Evolutionary conservation across 2,329 filamentous ascomycete species (phyloP), one percentile per base, ranked within the genome.

Genomic region (Dactylonectria macrodidyma): DNA sequence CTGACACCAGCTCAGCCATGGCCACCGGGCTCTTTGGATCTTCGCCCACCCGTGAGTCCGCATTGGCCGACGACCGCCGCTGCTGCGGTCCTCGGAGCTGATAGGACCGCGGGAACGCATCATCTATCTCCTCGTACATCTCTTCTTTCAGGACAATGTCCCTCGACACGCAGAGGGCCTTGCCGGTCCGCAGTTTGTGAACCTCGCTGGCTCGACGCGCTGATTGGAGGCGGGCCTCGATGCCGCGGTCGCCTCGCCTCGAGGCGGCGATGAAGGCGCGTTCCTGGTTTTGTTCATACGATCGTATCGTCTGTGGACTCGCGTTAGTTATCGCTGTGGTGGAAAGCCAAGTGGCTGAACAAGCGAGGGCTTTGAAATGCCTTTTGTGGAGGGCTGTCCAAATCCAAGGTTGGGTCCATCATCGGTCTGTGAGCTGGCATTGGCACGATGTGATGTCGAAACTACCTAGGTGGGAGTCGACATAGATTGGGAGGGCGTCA

Each of bases 41-140:
- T 5, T 83, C 80, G 38, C 89, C 88, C 3, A 92, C 81, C 44
- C 89, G 84, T 33, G 87, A 84, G 76, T 92, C 92, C 78, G 92
- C 87, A 67, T 90, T 87, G 34, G 85, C 79, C 1, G 89, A 90
- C n/a, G 83, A 83, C 2, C 88, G 91, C 71, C 90, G 86, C 65
- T 93, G 82, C 72, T 91, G 87, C 5, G 89, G 85, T 12, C 89
- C 89, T 33, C 94, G 82, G n/a, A 89, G 84, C 66, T 89, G 87
- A 76, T 90, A 93, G 62, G 90, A 89, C 67, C 89, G 86, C 1
- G 92, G 90, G 30, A 93, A 78, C 65, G 95, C 93, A 73, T 97
- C 93, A 59, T 97, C 95, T 77, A 97, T 93, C 80, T 97, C 95
- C 77, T 97, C 95, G 78, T 98, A 98, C 94, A 97, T 97, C 79